phyloP scores from a whole-genome alignment of 1,139 yeast species.

The Yamadazyma mexicana region DNA sequence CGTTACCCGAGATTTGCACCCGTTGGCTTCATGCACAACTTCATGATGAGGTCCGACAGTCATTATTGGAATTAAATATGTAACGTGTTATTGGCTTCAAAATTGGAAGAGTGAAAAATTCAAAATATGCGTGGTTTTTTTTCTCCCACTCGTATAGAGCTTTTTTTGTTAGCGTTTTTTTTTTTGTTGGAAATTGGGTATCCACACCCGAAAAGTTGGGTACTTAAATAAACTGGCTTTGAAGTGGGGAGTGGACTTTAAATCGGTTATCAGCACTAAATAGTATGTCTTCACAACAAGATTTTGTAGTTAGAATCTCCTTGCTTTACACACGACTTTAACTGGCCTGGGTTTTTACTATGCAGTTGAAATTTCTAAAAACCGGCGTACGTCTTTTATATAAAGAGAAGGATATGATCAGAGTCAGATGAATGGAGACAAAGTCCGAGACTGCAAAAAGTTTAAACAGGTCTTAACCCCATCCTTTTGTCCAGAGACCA shows the following conservation, averaged over 20 bases:
- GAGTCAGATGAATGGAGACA: too few species aligned
- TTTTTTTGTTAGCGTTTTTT: too few species aligned
- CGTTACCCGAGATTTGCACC: slow-evolving; percentile 60
- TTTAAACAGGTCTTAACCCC: background rate
- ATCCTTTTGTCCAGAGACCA: background rate
- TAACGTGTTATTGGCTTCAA: too few species aligned
- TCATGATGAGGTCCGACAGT: slow-evolving; percentile 23
- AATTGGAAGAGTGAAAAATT: background rate
- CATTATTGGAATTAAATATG: slow-evolving; percentile 5
- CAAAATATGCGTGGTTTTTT: background rate
- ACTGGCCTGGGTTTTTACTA: too few species aligned
- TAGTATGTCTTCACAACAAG: too few species aligned
- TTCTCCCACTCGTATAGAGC: slow-evolving; percentile 4
- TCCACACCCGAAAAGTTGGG: slow-evolving; percentile 5
- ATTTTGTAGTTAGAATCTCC: too few species aligned
- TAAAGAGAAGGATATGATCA: too few species aligned
- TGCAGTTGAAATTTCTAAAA: too few species aligned
- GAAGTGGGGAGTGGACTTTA: background rate
- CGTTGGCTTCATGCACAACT: slow-evolving; percentile 83
- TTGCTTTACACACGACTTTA: too few species aligned
- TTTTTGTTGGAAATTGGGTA: slow-evolving; percentile 6
- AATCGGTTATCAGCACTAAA: too few species aligned
- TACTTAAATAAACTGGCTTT: background rate
- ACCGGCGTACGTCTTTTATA: too few species aligned
- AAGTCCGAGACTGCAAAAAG: too few species aligned